Base-by-base conservation (phyloP, 306 rosid genomes). In the Begonia peltatifolia region DNA sequence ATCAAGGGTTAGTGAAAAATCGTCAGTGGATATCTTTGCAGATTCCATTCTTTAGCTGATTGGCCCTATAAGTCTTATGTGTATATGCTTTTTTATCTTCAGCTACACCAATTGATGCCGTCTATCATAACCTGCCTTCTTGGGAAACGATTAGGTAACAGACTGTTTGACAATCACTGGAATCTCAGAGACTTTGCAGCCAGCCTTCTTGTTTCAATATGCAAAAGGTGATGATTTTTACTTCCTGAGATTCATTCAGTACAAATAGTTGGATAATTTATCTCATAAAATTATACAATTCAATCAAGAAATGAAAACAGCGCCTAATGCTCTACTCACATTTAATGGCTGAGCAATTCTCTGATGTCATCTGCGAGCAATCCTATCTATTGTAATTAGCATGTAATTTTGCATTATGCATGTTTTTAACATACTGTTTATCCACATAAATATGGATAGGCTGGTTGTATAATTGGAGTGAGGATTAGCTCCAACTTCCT, bases 41-140 rank as follows among this genome's bases (percentile, higher is more conserved):
- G 18, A 42, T 4, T 41, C 43, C n/a, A 5, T 0, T 23, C 12
- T 44, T 1, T 38, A 13, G 22, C 18, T 60, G 41, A 46, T 63
- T 63, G 46, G 51, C 22, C 61, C 38, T 30, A 30, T 7, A 30
- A 30, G 55, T 58, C 59, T 52, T 6, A 66, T 76, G 71, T 54
- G 65, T 53, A 35, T 62, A 55, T 57, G 36, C 54, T 52, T 50
- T 42, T 65, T 77, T 51, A 66, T 44, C 46, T 50, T 46, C 87
- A 90, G 95, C 64, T 90, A 57, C 97, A 90, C 71, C 97, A 90
- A 62, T 54, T 90, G 82, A 82, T 90, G 95, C 90, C 97, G 4
- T 68, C 95, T 57, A 63, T 89, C 64, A 72, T 89, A 65, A 89
- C 97, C 59, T 89, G 95, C 81, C 67, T 78, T 69, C 73, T 89